A percentile compares a stretch with the other conserved stretches of the same genome.
Evolutionary conservation across 345 rosid genomes (phyloP).

Genomic region (Salix udensis): DNA sequence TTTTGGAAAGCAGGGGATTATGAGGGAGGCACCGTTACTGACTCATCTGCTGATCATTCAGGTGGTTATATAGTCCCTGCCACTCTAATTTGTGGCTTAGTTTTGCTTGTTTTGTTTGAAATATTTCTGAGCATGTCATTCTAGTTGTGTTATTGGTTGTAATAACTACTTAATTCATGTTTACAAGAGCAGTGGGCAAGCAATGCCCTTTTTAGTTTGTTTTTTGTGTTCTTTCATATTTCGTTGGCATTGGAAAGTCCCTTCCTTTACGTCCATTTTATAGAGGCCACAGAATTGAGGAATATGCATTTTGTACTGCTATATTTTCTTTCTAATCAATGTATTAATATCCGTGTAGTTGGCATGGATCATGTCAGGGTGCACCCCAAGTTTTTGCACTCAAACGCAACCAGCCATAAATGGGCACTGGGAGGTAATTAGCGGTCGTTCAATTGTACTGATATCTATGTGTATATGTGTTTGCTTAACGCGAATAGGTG

Average conservation of each 20-base stretch:
- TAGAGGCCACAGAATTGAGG: neutral
- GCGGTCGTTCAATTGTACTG: neutral
- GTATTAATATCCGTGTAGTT: slow-evolving; percentile 33
- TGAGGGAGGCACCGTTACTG: slow-evolving; percentile 25
- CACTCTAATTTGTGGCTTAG: no score
- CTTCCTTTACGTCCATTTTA: neutral
- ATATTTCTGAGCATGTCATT: no score
- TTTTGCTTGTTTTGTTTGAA: no score
- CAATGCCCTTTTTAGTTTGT: no score
- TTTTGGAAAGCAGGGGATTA: slow-evolving; percentile 67
- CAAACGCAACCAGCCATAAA: slow-evolving; percentile 95
- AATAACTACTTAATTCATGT: no score
- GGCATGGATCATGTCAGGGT: slow-evolving; percentile 86
- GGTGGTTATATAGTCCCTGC: slow-evolving; percentile 2
- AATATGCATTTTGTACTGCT: neutral
- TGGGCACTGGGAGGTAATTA: slow-evolving; percentile 92
- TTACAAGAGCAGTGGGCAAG: no score
- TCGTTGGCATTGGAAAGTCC: no score
- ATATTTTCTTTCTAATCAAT: neutral
- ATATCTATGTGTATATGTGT: neutral
- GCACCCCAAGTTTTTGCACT: slow-evolving; percentile 88
- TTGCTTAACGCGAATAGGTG: no score
- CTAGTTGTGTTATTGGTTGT: no score
- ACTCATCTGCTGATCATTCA: slow-evolving; percentile 8
- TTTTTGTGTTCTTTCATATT: no score